Percentiles rank a stretch among this genome's conserved stretches.
phyloP scores from a whole-genome alignment of 176 grass and related monocot species.

The Carex kokanica region DNA sequence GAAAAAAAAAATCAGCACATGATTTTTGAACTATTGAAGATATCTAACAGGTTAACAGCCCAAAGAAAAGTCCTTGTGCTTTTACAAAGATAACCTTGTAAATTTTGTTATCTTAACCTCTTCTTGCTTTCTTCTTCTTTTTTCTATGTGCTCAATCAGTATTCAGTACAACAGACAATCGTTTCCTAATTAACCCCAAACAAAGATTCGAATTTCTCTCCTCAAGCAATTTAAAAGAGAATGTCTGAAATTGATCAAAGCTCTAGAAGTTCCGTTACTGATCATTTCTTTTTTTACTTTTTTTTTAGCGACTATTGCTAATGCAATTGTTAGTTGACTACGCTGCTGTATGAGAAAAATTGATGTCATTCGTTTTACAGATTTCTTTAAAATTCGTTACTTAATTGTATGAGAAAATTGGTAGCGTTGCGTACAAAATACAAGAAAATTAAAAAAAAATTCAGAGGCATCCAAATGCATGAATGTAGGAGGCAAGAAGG shows the following conservation, averaged over 20 bases:
- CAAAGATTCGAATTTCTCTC: not conserved
- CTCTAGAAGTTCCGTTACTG: not conserved
- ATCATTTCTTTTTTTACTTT: not conserved
- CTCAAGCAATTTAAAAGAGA: not conserved
- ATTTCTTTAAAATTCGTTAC: not conserved
- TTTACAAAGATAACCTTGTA: slow-evolving; percentile 13
- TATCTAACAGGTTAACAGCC: not conserved
- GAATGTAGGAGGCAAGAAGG: not conserved
- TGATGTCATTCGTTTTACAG: not conserved
- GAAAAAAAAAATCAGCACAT: not conserved
- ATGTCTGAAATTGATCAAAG: not conserved
- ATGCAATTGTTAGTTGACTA: not conserved
- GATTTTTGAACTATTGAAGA: not conserved
- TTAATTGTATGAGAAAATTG: not conserved
- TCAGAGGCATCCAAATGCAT: not conserved
- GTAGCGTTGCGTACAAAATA: not conserved
- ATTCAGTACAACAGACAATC: not conserved
- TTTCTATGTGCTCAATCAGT: not conserved
- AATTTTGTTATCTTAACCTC: not conserved
- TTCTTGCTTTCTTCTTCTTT: not conserved
- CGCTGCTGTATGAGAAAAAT: not conserved
- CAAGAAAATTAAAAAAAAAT: not conserved
- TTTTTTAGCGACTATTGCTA: not conserved
- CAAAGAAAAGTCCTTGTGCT: not conserved
- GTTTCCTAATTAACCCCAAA: not conserved